Evolutionary conservation across 176 grass and related monocot species (phyloP).

Genomic region (Stipa capillata): DNA sequence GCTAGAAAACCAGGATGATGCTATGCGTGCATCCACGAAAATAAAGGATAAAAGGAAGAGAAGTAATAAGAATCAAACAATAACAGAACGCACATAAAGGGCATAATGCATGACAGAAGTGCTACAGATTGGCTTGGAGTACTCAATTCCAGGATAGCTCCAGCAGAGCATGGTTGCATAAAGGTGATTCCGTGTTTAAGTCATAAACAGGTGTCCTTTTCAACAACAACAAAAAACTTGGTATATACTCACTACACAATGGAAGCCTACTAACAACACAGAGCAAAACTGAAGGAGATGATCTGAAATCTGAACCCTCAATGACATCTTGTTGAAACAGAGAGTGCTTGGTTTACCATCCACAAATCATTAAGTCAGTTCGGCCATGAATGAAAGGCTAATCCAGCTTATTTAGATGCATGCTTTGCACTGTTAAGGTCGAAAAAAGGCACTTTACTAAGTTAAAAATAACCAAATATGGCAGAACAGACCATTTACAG

Average conservation of each 20-base stretch:
- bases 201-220: neutral
- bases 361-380: neutral
- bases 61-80: neutral
- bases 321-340: neutral
- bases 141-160: slow-evolving; percentile 9
- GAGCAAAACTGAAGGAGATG: neutral
- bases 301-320: neutral
- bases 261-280: neutral
- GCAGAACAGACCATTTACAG: slow-evolving; percentile 24
- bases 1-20: neutral
- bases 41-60: neutral
- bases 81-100: neutral
- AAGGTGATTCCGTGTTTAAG: slow-evolving; percentile 11
- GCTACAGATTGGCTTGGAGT: neutral
- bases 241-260: no score
- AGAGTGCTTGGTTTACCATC: neutral
- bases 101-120: slow-evolving; percentile 13
- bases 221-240: no score
- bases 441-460: no score
- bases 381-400: neutral
- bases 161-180: slow-evolving; percentile 1
- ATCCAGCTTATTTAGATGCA: neutral
- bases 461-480: neutral
- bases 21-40: neutral
- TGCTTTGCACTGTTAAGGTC: neutral